Evolutionary conservation across 352 stramenopile species (phyloP), one percentile per base, ranked within the genome.

Genomic region (Thraustotheca clavata): DNA sequence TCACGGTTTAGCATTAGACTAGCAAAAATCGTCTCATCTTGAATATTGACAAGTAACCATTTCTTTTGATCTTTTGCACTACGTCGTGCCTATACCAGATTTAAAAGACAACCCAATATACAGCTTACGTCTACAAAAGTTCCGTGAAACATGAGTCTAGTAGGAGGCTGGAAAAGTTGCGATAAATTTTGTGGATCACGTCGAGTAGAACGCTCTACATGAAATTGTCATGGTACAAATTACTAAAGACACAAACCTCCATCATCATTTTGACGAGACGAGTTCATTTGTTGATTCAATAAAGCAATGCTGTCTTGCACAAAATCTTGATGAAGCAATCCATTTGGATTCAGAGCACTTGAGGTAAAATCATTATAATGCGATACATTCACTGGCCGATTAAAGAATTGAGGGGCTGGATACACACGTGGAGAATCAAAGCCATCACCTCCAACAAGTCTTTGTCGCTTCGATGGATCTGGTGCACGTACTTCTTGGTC

Each of bases 1-100:
- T 98, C 94, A 20, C 94, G 78, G 73, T 98, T 98, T 26, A 98
- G 78, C 67, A 95, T 95, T 77, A 98, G 89, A 76, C 87, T 97
- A 5, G 88, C 74, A 77, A 98, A 98, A 49, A 97, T 89, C 27
- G 85, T 89, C 71, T 98, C 88, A 67, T 93, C 81, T 67, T 97
- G 92, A 35, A 98, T 87, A 76, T 97, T 97, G 29, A 98, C 92
- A 31, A 98, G 71, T 12, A 98, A 76, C 88, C 89, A 98, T 57
- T 96, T 91, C 54, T 77, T 69, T 31, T 87, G 80, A 43, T 88
- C 90, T 62, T 91, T 97, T 34, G 91, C 91, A 24, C 76, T 74
- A 9, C 71, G 38, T 14, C 67, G 48, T 16, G 67, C 67, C 60
- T 71, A 55, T 16, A 59, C 22, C 40, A 41, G 14, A 34, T 22